Evolutionary conservation across 2,329 filamentous ascomycete genomes (phyloP).

Genomic region (Alternaria sp.): DNA sequence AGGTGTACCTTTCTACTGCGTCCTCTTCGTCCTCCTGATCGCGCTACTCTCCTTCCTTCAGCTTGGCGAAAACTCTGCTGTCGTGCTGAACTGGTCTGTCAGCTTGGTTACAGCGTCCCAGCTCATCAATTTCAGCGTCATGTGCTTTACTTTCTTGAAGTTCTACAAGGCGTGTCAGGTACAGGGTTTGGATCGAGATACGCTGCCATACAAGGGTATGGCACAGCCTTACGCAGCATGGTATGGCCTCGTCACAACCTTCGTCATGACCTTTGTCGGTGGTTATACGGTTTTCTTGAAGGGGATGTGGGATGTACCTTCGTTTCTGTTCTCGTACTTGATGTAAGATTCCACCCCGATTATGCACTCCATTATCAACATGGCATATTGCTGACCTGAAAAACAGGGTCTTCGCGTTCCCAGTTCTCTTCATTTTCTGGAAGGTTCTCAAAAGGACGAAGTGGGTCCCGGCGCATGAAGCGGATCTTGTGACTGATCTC

Average conservation of each 20-base stretch:
- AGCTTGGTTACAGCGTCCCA: slow-evolving; percentile 77
- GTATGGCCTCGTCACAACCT: slow-evolving; percentile 68
- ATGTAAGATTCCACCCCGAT: slow-evolving; percentile 7
- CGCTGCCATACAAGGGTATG: slow-evolving; percentile 73
- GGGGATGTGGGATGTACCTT: slow-evolving; percentile 70
- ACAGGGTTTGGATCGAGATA: slow-evolving; percentile 72
- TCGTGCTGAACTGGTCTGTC: slow-evolving; percentile 78
- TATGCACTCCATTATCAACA: background rate
- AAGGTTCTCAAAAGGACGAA: slow-evolving; percentile 73
- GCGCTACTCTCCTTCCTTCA: slow-evolving; percentile 78
- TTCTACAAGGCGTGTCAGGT: slow-evolving; percentile 74
- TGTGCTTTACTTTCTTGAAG: slow-evolving; percentile 73
- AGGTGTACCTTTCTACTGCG: slow-evolving; percentile 78
- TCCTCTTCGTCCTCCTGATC: slow-evolving; percentile 70
- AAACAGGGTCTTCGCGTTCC: slow-evolving; percentile 74
- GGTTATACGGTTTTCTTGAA: slow-evolving; percentile 81
- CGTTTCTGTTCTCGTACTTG: slow-evolving; percentile 73
- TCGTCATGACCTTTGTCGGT: slow-evolving; percentile 76
- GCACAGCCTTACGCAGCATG: slow-evolving; percentile 77
- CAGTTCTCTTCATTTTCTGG: slow-evolving; percentile 73
- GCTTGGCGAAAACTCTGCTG: slow-evolving; percentile 70
- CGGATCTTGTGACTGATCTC: slow-evolving; percentile 69
- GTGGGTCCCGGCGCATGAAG: slow-evolving; percentile 64
- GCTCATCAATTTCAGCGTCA: slow-evolving; percentile 58
- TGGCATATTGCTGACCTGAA: background rate